Conservation (phyloP, 1,284 basidiomycete species). For the Ceraceosorus bombacis region DNA sequence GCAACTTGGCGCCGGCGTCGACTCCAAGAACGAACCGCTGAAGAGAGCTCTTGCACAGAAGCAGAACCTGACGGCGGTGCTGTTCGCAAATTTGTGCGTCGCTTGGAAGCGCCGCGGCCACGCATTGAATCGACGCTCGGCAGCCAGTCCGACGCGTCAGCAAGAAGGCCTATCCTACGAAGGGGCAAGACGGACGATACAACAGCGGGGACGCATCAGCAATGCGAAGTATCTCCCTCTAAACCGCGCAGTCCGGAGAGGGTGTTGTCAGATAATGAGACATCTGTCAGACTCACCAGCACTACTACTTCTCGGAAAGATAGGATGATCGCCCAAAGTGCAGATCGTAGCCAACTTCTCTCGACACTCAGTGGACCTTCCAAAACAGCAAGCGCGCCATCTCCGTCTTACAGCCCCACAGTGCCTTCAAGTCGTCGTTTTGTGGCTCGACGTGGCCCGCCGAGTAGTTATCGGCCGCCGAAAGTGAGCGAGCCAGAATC, state of each 20-base stretch:
- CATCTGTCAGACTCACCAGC: no score
- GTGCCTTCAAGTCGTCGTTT: no score
- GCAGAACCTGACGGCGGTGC: constrained; percentile 19
- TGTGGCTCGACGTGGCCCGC: background rate
- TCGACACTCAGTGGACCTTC: no score
- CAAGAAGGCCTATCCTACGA: constrained; percentile 57
- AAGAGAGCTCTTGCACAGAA: constrained; percentile 39
- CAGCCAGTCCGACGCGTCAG: no score
- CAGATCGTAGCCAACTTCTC: no score
- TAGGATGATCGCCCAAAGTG: no score
- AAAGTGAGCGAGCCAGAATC: background rate
- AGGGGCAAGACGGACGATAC: constrained; percentile 54
- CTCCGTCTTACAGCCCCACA: no score
- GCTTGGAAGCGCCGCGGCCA: constrained; percentile 19
- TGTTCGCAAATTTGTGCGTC: constrained; percentile 18
- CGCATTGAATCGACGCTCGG: no score
- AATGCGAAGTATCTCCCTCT: background rate
- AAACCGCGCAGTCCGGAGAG: background rate
- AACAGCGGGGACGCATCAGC: background rate
- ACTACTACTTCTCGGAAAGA: no score
- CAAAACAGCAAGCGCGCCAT: no score
- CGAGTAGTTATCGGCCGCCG: background rate
- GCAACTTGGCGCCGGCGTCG: background rate
- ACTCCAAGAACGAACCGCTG: constrained; percentile 4
- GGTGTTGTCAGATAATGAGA: background rate